These are phyloP conservation scores for Tolypocladium endophyticum DNA, from an alignment of 2,329 filamentous ascomycete genomes.

Conservation along the genomic window DNA sequence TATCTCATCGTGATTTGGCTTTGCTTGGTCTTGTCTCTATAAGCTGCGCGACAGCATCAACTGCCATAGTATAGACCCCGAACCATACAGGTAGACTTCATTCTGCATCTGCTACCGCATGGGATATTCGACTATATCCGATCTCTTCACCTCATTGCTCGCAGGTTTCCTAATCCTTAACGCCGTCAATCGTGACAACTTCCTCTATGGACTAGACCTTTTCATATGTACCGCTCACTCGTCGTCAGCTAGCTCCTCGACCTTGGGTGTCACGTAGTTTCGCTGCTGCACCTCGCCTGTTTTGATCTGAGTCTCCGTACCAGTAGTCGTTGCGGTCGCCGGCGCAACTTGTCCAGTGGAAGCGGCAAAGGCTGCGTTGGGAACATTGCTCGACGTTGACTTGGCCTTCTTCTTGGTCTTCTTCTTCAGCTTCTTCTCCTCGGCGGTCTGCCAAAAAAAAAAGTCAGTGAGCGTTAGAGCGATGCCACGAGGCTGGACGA, in stretches of 20 bases:
- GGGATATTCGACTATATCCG: not conserved
- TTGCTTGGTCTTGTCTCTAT: no score
- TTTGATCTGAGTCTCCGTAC: conserved; percentile 42
- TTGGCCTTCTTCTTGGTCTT: conserved; percentile 49
- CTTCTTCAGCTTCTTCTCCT: conserved; percentile 17
- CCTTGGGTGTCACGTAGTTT: conserved; percentile 39
- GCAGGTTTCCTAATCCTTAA: conserved; percentile 8
- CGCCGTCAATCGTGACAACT: conserved; percentile 9
- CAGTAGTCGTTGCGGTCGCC: conserved; percentile 44
- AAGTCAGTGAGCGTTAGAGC: not conserved
- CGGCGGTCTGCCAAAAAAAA: conserved; percentile 5
- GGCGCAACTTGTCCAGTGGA: conserved; percentile 42
- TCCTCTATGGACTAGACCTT: not conserved
- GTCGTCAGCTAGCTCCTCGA: conserved; percentile 41
- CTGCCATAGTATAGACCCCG: not conserved
- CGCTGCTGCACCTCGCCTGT: conserved; percentile 30
- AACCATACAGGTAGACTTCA: not conserved
- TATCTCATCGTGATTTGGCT: no score
- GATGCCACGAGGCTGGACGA: no score
- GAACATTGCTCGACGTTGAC: conserved; percentile 16
- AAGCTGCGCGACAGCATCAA: not conserved
- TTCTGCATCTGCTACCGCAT: not conserved
- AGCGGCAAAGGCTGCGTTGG: conserved; percentile 36
- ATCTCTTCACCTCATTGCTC: not conserved
- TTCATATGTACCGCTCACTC: conserved; percentile 22